Conservation (phyloP, 179 eudicot species). For the Patellifolia procumbens region DNA sequence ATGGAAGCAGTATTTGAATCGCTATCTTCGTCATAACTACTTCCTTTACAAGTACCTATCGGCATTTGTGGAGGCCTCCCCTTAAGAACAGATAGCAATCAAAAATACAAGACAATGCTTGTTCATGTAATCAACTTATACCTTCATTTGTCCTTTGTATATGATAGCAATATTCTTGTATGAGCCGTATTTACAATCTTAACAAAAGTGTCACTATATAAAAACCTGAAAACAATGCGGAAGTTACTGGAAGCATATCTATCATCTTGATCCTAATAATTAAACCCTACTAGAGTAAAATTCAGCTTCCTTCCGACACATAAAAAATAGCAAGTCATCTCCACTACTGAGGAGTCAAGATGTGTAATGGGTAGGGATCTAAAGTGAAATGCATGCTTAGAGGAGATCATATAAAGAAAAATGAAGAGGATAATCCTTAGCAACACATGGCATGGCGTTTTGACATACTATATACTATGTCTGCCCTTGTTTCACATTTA, state of each 20-base stretch:
- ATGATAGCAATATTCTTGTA: neutral
- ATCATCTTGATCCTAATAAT: neutral
- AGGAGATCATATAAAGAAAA: neutral
- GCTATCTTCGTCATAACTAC: no score
- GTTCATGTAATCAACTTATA: neutral
- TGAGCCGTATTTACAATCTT: neutral
- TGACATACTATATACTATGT: neutral
- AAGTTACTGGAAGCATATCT: slow-evolving; percentile 2
- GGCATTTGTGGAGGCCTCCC: no score
- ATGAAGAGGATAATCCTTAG: no score
- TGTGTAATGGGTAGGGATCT: neutral
- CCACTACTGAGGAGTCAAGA: neutral
- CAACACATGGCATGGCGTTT: neutral
- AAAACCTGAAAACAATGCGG: neutral
- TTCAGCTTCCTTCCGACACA: slow-evolving; percentile 2
- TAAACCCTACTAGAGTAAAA: neutral
- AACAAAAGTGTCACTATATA: neutral
- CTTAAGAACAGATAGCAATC: no score
- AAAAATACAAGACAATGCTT: neutral
- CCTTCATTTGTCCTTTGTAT: neutral
- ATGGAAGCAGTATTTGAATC: no score
- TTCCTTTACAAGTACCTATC: no score
- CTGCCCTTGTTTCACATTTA: neutral
- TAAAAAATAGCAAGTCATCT: neutral
- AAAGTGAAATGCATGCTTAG: neutral